Percentiles rank a stretch among this genome's conserved stretches.
These are phyloP conservation scores for Linnemannia hyalina DNA, from an alignment of 192 early-diverging fungal genomes.

Conservation along the genomic window DNA sequence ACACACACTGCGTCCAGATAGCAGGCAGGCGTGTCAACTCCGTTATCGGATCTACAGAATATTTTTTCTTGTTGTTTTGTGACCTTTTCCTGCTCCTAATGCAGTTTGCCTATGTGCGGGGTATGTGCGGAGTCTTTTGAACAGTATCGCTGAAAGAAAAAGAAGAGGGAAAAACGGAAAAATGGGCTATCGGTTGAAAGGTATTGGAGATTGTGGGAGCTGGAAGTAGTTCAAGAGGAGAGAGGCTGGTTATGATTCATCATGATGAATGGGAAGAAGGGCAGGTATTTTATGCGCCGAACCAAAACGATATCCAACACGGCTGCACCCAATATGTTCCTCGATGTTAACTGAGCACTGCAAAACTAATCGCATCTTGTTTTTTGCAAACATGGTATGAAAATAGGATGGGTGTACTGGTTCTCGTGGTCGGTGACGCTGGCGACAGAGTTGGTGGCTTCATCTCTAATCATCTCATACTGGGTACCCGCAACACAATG, in stretches of 20 bases:
- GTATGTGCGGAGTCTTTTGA: neutral
- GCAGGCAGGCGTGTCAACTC: neutral
- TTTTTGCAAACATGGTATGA: neutral
- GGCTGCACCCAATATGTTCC: neutral
- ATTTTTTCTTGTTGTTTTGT: constrained; percentile 5
- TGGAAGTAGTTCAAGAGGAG: neutral
- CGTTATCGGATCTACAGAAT: constrained; percentile 5
- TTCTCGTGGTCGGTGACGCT: constrained; percentile 69
- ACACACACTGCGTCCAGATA: neutral
- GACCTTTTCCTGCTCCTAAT: neutral
- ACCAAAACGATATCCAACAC: neutral
- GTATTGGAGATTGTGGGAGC: neutral
- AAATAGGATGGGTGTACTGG: constrained; percentile 70
- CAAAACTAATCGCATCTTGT: neutral
- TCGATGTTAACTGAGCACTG: too few species aligned
- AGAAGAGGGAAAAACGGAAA: neutral
- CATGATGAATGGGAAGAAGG: neutral
- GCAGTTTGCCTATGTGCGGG: neutral
- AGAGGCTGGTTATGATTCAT: neutral
- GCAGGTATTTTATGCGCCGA: neutral
- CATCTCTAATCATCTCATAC: constrained; percentile 80
- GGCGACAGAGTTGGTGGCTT: constrained; percentile 80
- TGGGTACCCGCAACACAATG: constrained; percentile 43
- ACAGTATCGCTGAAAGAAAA: neutral
- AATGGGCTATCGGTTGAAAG: neutral